Percentiles rank a stretch among this genome's conserved stretches.
Conservation (phyloP, 177 flowering plant species). For the Vitis hybrid region DNA sequence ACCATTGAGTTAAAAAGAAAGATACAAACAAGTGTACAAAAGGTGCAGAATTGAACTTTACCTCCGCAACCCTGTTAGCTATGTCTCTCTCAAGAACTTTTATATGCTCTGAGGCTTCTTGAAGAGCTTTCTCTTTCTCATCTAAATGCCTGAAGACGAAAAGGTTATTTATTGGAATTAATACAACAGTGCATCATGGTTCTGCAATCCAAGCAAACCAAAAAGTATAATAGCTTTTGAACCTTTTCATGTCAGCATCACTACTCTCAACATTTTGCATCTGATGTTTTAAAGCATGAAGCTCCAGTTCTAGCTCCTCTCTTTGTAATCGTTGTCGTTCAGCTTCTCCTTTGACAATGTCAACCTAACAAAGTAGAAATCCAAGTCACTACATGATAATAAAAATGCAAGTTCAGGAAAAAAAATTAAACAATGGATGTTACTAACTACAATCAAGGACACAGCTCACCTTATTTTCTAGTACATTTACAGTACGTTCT, state of each 20-base stretch:
- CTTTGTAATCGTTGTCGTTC: slow-evolving; percentile 81
- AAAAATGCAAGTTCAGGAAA: neutral
- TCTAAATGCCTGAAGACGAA: slow-evolving; percentile 44
- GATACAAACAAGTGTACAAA: neutral
- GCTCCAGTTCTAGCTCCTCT: slow-evolving; percentile 90
- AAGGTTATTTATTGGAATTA: slow-evolving; percentile 8
- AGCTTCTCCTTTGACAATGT: slow-evolving; percentile 81
- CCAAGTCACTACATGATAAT: slow-evolving; percentile 4
- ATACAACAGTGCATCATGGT: neutral
- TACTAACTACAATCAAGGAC: slow-evolving; percentile 4
- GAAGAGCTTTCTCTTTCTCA: slow-evolving; percentile 54
- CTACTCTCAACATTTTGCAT: slow-evolving; percentile 47
- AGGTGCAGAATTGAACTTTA: slow-evolving; percentile 13
- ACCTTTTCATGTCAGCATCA: slow-evolving; percentile 65
- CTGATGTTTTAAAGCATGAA: slow-evolving; percentile 65
- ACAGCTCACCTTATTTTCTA: slow-evolving; percentile 77
- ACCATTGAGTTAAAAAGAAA: neutral
- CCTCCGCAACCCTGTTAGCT: slow-evolving; percentile 70
- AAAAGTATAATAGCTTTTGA: neutral
- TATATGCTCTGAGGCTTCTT: slow-evolving; percentile 50
- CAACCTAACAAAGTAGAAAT: slow-evolving; percentile 47
- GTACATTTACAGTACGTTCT: slow-evolving; percentile 74
- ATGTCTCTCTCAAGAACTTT: slow-evolving; percentile 55
- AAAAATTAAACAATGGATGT: neutral
- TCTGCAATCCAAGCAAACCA: neutral